phyloP scores from a whole-genome alignment of 805 yeast species.

The Spathaspora gorwiae region DNA sequence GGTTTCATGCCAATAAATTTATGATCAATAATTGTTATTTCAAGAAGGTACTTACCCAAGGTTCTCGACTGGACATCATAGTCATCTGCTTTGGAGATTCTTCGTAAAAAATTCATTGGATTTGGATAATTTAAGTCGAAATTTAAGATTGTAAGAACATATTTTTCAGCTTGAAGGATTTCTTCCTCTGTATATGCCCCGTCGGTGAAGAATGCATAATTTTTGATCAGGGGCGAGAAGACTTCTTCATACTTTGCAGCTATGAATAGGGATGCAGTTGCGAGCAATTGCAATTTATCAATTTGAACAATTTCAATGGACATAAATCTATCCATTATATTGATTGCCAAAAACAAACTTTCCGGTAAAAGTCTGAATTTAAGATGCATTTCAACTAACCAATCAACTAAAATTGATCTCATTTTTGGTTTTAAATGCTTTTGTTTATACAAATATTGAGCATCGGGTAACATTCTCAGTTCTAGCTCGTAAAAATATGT shows the following conservation, averaged over 20 bases:
- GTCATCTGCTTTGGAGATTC: slow-evolving; percentile 87
- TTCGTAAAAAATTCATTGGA: slow-evolving; percentile 83
- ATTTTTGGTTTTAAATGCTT: slow-evolving; percentile 70
- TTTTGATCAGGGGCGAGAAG: slow-evolving; percentile 76
- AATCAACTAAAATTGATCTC: slow-evolving; percentile 86
- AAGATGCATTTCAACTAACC: slow-evolving; percentile 87
- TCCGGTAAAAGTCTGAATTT: slow-evolving; percentile 82
- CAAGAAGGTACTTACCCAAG: slow-evolving; percentile 78
- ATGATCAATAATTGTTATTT: slow-evolving; percentile 71
- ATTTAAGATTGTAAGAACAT: slow-evolving; percentile 63
- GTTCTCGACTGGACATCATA: slow-evolving; percentile 82
- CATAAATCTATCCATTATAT: slow-evolving; percentile 84
- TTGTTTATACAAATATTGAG: slow-evolving; percentile 63
- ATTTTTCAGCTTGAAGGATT: slow-evolving; percentile 78
- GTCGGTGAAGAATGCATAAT: slow-evolving; percentile 84
- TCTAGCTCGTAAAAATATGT: slow-evolving; percentile 73
- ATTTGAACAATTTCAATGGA: slow-evolving; percentile 68
- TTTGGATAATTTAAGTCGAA: slow-evolving; percentile 82
- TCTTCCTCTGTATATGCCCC: slow-evolving; percentile 79
- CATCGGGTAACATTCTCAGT: slow-evolving; percentile 64
- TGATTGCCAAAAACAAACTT: slow-evolving; percentile 76
- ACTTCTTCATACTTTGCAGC: slow-evolving; percentile 96
- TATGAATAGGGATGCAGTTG: slow-evolving; percentile 79
- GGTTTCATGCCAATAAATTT: slow-evolving; percentile 71
- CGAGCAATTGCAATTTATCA: slow-evolving; percentile 76